Evolutionary conservation across 192 early-diverging fungal species (phyloP), one percentile per base, ranked within the genome.

Genomic region (Coemansia sp.): DNA sequence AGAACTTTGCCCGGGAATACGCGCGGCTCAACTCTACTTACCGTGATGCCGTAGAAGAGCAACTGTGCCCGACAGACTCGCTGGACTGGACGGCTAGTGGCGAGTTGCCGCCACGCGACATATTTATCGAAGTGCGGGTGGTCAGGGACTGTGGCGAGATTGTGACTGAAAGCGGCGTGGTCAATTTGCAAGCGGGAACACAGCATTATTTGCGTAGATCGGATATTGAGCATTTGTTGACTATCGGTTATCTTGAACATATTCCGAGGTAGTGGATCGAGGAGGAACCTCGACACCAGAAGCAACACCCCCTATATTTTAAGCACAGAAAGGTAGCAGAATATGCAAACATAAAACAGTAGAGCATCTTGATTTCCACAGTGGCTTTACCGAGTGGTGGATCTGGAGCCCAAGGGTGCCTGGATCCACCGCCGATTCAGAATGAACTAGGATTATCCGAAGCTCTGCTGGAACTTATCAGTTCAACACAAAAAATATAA

Each of bases 121-220:
- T 95, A 57, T 94, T 90, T 74, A 87, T 94, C n/a, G 90, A 91
- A 54, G 89, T 98, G 21, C 68, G 94, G 2, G 96, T 97, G 2
- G 33, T 92, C 41, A 83, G 81, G 50, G 93, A 97, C 50, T 87
- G 86, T 61, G 96, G 96, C 38, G 92, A 96, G 70, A 85, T 96
- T 37, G 82, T 88, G 47, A 91, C 92, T 0, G 94, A 97, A 51
- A 87, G 78, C 57, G 94, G 96, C 0, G 72, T 84, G 1, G 81
- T 94, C 37, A 82, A 83, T 50, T 70, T 98, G 28, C 83, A 82
- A 35, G 83, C 83, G 23, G 87, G 88, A 43, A 88, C 85, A 12
- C 94, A 96, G 73, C 89, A 89, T 40, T 97, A 90, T 60, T 79
- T 97, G 51, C 69, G 85, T 53, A 79, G 92, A 8, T 82, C 92